Conservation (phyloP, 768 basidiomycete genomes). For the Neoboletus subvelutipes region DNA sequence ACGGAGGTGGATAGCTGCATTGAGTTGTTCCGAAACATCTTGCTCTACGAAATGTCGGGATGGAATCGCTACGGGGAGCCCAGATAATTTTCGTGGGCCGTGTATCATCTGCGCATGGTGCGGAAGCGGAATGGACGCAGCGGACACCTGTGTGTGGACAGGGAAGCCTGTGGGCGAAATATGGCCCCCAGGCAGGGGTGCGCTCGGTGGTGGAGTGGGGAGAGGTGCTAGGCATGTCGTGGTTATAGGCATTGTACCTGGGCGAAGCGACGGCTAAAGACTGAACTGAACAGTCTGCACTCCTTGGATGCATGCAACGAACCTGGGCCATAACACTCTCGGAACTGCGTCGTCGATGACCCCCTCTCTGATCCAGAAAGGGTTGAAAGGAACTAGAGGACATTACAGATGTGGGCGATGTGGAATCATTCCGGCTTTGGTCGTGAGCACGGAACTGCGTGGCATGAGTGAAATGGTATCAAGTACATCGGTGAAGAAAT, state of each 20-base stretch:
- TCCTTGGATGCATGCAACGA: conserved; percentile 2
- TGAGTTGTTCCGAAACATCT: conserved; percentile 1
- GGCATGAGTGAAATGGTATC: not conserved
- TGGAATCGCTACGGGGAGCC: conserved; percentile 1
- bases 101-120: conserved; percentile 1
- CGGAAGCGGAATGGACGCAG: conserved; percentile 8
- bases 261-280: conserved; percentile 13
- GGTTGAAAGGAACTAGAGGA: conserved; percentile 2
- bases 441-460: not conserved
- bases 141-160: conserved; percentile 7
- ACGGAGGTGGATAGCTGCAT: not conserved
- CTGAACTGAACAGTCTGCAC: not conserved
- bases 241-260: conserved; percentile 7
- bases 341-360: conserved; percentile 16
- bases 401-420: conserved; percentile 7
- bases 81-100: conserved; percentile 6
- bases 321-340: conserved; percentile 21
- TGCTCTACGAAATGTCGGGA: conserved; percentile 1
- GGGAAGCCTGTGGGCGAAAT: conserved; percentile 10
- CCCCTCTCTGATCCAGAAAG: conserved; percentile 4
- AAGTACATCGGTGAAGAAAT: not conserved
- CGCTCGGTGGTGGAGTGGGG: conserved; percentile 23
- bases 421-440: conserved; percentile 7
- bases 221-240: conserved; percentile 19
- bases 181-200: conserved; percentile 6